A percentile compares a stretch with the other conserved stretches of the same genome.
These are phyloP conservation scores for Trichoderma gamsii DNA, from an alignment of 495 filamentous ascomycete genomes.

Conservation along the genomic window DNA sequence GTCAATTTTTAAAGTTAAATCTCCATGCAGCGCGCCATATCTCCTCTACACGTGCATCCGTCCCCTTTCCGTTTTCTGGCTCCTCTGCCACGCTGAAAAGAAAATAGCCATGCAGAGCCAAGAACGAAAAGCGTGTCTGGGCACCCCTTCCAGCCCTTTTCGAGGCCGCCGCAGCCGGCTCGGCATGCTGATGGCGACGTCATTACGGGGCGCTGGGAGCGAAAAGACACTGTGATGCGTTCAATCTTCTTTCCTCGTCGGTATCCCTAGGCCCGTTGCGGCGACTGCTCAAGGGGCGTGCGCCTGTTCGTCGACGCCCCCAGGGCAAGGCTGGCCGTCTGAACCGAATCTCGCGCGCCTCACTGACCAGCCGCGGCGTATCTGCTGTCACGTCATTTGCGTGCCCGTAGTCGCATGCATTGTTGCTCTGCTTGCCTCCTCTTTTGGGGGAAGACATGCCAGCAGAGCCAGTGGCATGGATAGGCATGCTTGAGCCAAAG, in stretches of 20 bases:
- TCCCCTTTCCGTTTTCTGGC: background rate
- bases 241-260: background rate
- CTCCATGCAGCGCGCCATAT: no score
- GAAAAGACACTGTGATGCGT: background rate
- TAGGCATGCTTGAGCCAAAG: conserved; percentile 5
- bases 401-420: background rate
- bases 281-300: background rate
- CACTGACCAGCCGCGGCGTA: background rate
- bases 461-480: background rate
- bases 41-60: background rate
- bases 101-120: background rate
- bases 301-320: background rate
- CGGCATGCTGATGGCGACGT: conserved; percentile 10
- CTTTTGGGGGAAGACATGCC: background rate
- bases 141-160: background rate
- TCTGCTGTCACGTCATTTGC: conserved; percentile 6
- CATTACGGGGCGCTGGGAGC: background rate
- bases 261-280: conserved; percentile 8
- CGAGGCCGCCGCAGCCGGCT: conserved; percentile 3
- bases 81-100: background rate
- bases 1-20: no score
- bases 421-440: background rate
- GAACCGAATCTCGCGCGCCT: conserved; percentile 12
- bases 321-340: conserved; percentile 5
- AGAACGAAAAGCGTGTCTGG: background rate